Percentiles rank a stretch among this genome's conserved stretches.
Evolutionary conservation across 1,284 basidiomycete species (phyloP).

Genomic region (Sporisorium scitamineum): DNA sequence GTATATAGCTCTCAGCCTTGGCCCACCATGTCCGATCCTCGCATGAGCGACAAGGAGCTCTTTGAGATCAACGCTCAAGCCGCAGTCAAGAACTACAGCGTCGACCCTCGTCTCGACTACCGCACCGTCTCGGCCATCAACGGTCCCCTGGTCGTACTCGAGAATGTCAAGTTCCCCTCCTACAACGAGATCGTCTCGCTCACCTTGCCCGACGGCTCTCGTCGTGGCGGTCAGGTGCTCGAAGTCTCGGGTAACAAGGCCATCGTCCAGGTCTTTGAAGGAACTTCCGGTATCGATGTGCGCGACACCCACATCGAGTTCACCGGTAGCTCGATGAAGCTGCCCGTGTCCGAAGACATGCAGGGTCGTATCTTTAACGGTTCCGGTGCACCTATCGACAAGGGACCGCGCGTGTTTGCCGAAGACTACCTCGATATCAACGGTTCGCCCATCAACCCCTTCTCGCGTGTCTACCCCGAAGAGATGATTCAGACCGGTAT

Average conservation of each 20-base stretch:
- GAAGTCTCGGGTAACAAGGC: conserved; percentile 99
- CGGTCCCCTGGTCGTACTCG: conserved; percentile 89
- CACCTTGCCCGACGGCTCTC: conserved; percentile 93
- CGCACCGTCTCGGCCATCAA: conserved; percentile 96
- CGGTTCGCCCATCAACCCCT: conserved; percentile 99
- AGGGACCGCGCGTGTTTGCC: conserved; percentile 98
- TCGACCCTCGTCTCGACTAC: conserved; percentile 91
- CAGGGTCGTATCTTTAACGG: conserved; percentile 99
- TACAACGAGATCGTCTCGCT: conserved; percentile 99
- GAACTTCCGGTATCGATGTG: conserved; percentile 97
- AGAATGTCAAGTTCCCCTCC: conserved; percentile 99
- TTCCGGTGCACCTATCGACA: conserved; percentile 96
- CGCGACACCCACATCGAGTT: conserved; percentile 98
- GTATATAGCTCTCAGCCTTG: not conserved
- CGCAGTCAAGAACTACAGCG: conserved; percentile 74
- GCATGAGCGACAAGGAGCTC: conserved; percentile 77
- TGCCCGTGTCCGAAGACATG: conserved; percentile 99
- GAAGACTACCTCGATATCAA: conserved; percentile 99
- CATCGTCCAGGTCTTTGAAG: conserved; percentile 97
- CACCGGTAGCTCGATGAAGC: conserved; percentile 97
- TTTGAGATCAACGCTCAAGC: conserved; percentile 87
- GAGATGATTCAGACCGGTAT: conserved; percentile 99
- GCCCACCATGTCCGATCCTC: conserved; percentile 66
- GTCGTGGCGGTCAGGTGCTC: conserved; percentile 95
- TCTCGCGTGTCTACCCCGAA: conserved; percentile 98